Percentiles rank a stretch among this genome's conserved stretches.
phyloP scores from a whole-genome alignment of 176 grass and related monocot genomes.

The Hordeum marinum region DNA sequence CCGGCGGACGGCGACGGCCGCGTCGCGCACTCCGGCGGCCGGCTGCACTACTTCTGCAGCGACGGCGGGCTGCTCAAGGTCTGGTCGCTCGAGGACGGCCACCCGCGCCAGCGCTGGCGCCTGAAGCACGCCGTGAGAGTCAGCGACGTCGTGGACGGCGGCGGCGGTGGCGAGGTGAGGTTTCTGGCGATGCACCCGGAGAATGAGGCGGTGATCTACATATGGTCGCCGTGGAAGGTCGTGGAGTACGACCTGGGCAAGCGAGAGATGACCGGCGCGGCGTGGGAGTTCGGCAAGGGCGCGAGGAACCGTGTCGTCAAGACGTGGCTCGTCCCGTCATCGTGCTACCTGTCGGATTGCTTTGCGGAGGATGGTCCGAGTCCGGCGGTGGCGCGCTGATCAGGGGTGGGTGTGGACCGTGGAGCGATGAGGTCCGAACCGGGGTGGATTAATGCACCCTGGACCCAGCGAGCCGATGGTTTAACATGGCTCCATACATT shows the following conservation, averaged over 20 bases:
- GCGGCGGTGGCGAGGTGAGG: background rate
- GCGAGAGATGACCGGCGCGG: conserved; percentile 1
- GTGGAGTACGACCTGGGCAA: conserved; percentile 39
- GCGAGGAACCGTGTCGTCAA: conserved; percentile 37
- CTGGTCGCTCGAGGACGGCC: conserved; percentile 29
- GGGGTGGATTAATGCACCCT: no score
- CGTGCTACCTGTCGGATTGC: conserved; percentile 37
- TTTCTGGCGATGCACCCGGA: conserved; percentile 65
- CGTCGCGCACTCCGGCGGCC: conserved; percentile 35
- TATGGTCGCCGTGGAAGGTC: conserved; percentile 43
- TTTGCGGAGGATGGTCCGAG: background rate
- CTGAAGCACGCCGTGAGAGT: conserved; percentile 39
- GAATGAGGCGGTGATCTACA: conserved; percentile 40
- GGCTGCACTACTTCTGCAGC: conserved; percentile 39
- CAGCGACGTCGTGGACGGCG: background rate
- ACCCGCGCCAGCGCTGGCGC: background rate
- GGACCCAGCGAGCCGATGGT: no score
- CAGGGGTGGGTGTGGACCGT: background rate
- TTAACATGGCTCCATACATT: no score
- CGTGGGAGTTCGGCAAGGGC: conserved; percentile 28
- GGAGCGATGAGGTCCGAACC: background rate
- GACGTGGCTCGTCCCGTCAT: conserved; percentile 58
- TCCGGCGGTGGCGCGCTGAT: background rate
- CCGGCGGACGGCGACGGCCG: conserved; percentile 1
- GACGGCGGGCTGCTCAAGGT: conserved; percentile 27